These are phyloP conservation scores for Sequoia sempervirens DNA, from an alignment of 75 land plant genomes.

Conservation along the genomic window DNA sequence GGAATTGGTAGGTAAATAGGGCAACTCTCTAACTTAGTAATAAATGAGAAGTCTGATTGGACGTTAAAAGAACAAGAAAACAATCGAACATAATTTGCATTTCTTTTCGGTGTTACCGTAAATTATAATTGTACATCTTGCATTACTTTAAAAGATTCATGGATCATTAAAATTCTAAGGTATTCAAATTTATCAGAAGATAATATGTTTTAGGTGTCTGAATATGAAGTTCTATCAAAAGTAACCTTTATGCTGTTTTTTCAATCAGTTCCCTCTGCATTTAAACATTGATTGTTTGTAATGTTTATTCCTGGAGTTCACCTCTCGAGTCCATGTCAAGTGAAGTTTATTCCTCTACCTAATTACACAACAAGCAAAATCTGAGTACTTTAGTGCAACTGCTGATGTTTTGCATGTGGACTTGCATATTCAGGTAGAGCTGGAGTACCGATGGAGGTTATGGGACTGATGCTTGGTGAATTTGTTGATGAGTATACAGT, in stretches of 20 bases:
- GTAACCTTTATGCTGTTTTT: not conserved
- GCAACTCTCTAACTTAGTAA: not conserved
- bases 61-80: not conserved
- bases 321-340: not conserved
- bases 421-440: constrained; percentile 66
- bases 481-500: constrained; percentile 99
- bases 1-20: too few species aligned
- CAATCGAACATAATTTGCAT: not conserved
- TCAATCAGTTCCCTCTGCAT: not conserved
- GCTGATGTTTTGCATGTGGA: not conserved
- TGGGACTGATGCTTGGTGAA: constrained; percentile 98
- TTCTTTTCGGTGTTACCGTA: not conserved
- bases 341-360: not conserved
- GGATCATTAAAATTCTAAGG: not conserved
- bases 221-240: not conserved
- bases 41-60: not conserved
- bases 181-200: not conserved
- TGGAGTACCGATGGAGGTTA: constrained; percentile 99
- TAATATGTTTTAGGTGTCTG: not conserved
- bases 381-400: not conserved
- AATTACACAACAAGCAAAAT: not conserved
- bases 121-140: not conserved
- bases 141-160: not conserved
- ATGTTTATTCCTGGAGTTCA: not conserved
- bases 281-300: not conserved